Percentiles rank a stretch among this genome's conserved stretches.
phyloP scores from a whole-genome alignment of 2,329 filamentous ascomycete genomes.

The Tolypocladium inflatum region DNA sequence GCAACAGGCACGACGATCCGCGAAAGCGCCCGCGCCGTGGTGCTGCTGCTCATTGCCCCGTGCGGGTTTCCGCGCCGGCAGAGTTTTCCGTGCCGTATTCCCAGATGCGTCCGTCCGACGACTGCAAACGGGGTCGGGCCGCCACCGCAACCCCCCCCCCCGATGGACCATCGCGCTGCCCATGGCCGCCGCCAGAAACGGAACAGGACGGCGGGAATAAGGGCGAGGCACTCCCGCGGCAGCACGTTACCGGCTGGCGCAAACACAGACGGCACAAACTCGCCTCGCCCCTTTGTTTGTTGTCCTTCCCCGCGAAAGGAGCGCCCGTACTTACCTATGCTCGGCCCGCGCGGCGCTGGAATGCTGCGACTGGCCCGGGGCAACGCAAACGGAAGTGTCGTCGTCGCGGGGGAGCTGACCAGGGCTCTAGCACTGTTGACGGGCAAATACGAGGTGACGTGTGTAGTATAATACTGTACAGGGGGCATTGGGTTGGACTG shows the following conservation, averaged over 20 bases:
- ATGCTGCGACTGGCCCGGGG: too few species aligned
- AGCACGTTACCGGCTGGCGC: too few species aligned
- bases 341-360: not conserved
- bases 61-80: not conserved
- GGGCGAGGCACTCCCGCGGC: too few species aligned
- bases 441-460: not conserved
- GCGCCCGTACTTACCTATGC: not conserved
- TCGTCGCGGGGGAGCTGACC: too few species aligned
- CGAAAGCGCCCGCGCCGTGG: too few species aligned
- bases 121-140: not conserved
- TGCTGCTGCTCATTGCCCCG: not conserved
- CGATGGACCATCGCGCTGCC: too few species aligned
- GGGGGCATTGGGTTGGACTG: too few species aligned
- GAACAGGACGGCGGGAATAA: not conserved
- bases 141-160: too few species aligned
- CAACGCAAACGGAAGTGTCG: too few species aligned
- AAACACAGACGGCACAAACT: not conserved
- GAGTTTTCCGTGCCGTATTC: not conserved
- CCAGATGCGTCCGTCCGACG: not conserved
- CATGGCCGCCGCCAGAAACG: not conserved
- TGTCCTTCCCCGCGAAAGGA: not conserved
- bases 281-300: not conserved
- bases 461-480: too few species aligned
- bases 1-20: too few species aligned
- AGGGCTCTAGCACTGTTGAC: not conserved